Evolutionary conservation across 305 asterid species (phyloP), one percentile per base, ranked within the genome.

Genomic region (Fraxinus albicans): DNA sequence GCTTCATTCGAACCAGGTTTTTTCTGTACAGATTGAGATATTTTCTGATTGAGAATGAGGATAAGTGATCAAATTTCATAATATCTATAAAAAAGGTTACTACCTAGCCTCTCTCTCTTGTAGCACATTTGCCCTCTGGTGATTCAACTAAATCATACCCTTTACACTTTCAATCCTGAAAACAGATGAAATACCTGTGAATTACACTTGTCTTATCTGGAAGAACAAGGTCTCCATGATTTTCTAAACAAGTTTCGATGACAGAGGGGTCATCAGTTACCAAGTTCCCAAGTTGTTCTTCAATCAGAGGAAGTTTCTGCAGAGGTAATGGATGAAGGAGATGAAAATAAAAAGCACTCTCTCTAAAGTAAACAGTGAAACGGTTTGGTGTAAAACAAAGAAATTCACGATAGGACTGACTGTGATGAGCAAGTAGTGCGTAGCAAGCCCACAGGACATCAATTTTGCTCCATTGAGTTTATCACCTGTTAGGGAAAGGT

Each of bases 361-460:
- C 78, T 13, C 58, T 69, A 36, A 65, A 79, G 44, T 21, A 33
- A 42, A 44, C 40, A 78, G 72, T 36, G 81, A 81, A 74, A 67
- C 2, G 34, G 25, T 72, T 75, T 33, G 33, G 34, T 31, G 47
- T 34, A 36, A 55, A 33, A 44, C 69, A 34, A 80, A 29, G 44
- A 53, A 72, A 86, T 72, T 72, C 73, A 31, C 55, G 70, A 82
- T 36, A 42, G 77, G 76, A 86, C 86, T 55, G 79, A 95, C 99
- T 88, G 84, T 73, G 50, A 77, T 80, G 40, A 81, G 86, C 38
- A 94, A 79, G 85, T 90, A 97, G 89, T 95, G 99, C 38, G 99
- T 93, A 35, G 99, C 98, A 82, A 97, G 98, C 84, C 99, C 99
- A 86, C 98, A 95, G n/a, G 97, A 91, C 73, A 93, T 70, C 98